phyloP scores from a whole-genome alignment of 1,284 basidiomycete genomes.

The Microbotryum scabiosae region DNA sequence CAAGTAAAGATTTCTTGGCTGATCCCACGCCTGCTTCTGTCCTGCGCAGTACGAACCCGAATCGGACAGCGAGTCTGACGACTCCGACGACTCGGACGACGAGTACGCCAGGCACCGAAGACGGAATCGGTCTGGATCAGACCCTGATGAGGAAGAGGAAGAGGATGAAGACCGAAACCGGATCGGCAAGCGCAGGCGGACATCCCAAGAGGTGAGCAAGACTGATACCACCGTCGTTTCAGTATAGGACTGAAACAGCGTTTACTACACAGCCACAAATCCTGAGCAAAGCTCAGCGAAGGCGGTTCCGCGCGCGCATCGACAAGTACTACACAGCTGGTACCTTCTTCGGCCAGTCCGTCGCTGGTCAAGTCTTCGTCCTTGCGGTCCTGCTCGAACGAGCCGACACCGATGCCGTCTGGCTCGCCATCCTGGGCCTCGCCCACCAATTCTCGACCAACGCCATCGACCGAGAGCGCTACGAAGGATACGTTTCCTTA shows the following conservation, averaged over 20 bases:
- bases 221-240: background rate
- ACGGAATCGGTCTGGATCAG: slow-evolving; percentile 33
- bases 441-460: slow-evolving; percentile 86
- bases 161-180: slow-evolving; percentile 42
- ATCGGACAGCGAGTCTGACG: slow-evolving; percentile 53
- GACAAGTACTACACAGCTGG: slow-evolving; percentile 79
- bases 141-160: slow-evolving; percentile 43
- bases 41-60: slow-evolving; percentile 59
- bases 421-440: slow-evolving; percentile 89
- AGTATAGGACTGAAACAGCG: no score
- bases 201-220: slow-evolving; percentile 10
- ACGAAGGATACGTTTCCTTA: slow-evolving; percentile 68
- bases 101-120: slow-evolving; percentile 38
- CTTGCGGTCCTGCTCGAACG: slow-evolving; percentile 82
- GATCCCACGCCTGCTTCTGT: background rate
- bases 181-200: slow-evolving; percentile 26
- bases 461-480: slow-evolving; percentile 74
- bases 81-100: slow-evolving; percentile 43
- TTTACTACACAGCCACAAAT: slow-evolving; percentile 11
- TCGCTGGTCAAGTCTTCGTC: slow-evolving; percentile 79
- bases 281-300: slow-evolving; percentile 55
- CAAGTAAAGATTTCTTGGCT: background rate
- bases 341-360: slow-evolving; percentile 80
- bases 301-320: slow-evolving; percentile 54
- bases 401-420: slow-evolving; percentile 85